Evolutionary conservation across 352 stramenopile genomes (phyloP).

Genomic region (Phytophthora pisi): DNA sequence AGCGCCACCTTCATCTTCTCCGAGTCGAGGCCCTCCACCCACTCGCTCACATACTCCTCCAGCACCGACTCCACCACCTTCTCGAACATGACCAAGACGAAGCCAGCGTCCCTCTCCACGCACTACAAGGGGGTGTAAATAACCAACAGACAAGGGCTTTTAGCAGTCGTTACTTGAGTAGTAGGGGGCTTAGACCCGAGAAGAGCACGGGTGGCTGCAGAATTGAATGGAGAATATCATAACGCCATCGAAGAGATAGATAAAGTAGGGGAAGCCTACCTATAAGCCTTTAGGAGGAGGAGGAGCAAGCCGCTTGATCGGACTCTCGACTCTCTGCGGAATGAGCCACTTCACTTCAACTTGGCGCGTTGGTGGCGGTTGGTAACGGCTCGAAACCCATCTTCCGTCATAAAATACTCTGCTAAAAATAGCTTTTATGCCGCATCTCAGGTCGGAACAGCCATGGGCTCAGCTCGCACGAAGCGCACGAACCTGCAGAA

Average conservation of each 20-base stretch:
- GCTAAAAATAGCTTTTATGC: slow-evolving; percentile 18
- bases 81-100: slow-evolving; percentile 68
- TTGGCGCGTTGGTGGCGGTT: slow-evolving; percentile 12
- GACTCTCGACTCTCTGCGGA: slow-evolving; percentile 23
- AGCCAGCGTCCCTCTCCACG: neutral
- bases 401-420: neutral
- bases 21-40: slow-evolving; percentile 82
- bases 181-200: neutral
- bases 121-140: neutral
- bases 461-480: slow-evolving; percentile 61
- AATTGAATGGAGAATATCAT: slow-evolving; percentile 7
- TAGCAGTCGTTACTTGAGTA: slow-evolving; percentile 17
- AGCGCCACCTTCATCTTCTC: slow-evolving; percentile 90
- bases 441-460: slow-evolving; percentile 2
- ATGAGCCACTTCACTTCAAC: slow-evolving; percentile 41
- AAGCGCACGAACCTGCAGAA: slow-evolving; percentile 84
- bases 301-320: slow-evolving; percentile 1
- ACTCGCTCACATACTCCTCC: slow-evolving; percentile 88
- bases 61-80: slow-evolving; percentile 85
- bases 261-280: neutral
- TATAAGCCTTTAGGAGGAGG: neutral
- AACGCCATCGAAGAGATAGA: neutral
- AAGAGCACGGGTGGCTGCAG: slow-evolving; percentile 2
- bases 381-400: slow-evolving; percentile 18
- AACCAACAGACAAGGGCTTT: slow-evolving; percentile 7